These are phyloP conservation scores for Arthromyces matolae DNA, from an alignment of 768 basidiomycete genomes.

Conservation along the genomic window DNA sequence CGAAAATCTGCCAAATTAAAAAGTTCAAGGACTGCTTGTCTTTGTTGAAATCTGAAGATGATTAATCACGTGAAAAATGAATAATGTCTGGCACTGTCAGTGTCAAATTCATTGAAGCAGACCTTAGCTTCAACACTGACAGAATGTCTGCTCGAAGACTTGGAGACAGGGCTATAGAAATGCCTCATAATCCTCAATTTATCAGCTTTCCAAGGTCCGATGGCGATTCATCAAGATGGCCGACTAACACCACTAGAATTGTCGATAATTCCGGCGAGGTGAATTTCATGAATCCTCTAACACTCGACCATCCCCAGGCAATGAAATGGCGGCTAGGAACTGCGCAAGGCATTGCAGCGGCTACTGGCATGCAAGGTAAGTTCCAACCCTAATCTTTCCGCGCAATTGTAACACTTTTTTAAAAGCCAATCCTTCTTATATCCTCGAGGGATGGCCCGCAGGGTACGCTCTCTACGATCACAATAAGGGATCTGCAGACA, in stretches of 20 bases:
- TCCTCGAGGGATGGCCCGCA: conserved; percentile 60
- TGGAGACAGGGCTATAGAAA: conserved; percentile 19
- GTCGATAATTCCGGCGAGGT: conserved; percentile 63
- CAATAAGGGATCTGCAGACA: conserved; percentile 53
- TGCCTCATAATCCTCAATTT: conserved; percentile 53
- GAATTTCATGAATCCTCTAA: conserved; percentile 63
- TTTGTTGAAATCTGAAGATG: conserved; percentile 2
- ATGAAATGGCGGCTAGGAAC: conserved; percentile 56
- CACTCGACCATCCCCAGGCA: conserved; percentile 44
- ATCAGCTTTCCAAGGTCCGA: conserved; percentile 63
- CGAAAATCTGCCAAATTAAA: too few species aligned
- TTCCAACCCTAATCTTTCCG: conserved; percentile 3
- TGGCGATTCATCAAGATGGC: conserved; percentile 52
- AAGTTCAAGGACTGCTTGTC: too few species aligned
- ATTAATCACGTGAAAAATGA: conserved; percentile 5
- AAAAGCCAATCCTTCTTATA: conserved; percentile 52
- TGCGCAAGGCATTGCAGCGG: conserved; percentile 38
- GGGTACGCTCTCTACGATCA: conserved; percentile 75
- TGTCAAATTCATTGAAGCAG: not conserved
- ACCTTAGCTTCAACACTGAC: not conserved
- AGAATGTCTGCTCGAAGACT: conserved; percentile 28
- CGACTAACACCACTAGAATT: conserved; percentile 47
- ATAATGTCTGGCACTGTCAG: not conserved
- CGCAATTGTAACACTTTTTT: conserved; percentile 5
- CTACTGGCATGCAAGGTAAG: conserved; percentile 50